These are phyloP conservation scores for Pseudomonodictys pantanalensis DNA, from an alignment of 495 filamentous ascomycete species.

Conservation along the genomic window DNA sequence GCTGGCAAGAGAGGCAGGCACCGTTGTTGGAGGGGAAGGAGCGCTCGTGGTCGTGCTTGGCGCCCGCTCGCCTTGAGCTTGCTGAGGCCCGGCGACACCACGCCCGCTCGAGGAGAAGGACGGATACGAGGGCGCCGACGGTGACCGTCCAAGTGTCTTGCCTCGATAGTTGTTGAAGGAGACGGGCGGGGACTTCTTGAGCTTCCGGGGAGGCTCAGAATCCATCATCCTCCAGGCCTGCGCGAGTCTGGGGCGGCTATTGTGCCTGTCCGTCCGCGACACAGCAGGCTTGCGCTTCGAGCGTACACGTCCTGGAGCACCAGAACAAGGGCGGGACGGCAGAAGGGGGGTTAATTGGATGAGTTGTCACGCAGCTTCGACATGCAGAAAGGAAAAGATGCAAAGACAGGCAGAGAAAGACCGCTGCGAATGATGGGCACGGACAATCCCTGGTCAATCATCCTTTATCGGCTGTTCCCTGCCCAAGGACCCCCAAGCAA, in stretches of 20 bases:
- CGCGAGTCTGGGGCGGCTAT: background rate
- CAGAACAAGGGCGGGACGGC: too few species aligned
- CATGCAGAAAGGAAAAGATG: too few species aligned
- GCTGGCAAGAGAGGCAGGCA: background rate
- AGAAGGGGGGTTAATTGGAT: too few species aligned
- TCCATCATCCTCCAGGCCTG: background rate
- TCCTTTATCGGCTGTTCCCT: too few species aligned
- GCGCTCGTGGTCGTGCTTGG: background rate
- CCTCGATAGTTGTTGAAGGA: conserved; percentile 17
- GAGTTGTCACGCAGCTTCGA: too few species aligned
- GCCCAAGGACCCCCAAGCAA: too few species aligned
- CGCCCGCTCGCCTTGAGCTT: background rate
- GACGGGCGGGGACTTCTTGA: conserved; percentile 10
- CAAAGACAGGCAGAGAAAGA: too few species aligned
- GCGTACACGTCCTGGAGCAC: too few species aligned
- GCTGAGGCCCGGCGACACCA: background rate
- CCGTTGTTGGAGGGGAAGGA: background rate
- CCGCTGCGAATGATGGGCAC: too few species aligned
- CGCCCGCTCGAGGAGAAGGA: conserved; percentile 15
- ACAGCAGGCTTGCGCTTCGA: too few species aligned
- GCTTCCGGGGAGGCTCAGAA: background rate
- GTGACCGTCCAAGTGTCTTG: conserved; percentile 13
- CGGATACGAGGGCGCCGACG: conserved; percentile 29
- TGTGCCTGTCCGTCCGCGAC: too few species aligned
- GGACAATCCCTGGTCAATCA: too few species aligned